These are phyloP conservation scores for Exophiala calicioides DNA, from an alignment of 2,329 filamentous ascomycete genomes.

Conservation along the genomic window DNA sequence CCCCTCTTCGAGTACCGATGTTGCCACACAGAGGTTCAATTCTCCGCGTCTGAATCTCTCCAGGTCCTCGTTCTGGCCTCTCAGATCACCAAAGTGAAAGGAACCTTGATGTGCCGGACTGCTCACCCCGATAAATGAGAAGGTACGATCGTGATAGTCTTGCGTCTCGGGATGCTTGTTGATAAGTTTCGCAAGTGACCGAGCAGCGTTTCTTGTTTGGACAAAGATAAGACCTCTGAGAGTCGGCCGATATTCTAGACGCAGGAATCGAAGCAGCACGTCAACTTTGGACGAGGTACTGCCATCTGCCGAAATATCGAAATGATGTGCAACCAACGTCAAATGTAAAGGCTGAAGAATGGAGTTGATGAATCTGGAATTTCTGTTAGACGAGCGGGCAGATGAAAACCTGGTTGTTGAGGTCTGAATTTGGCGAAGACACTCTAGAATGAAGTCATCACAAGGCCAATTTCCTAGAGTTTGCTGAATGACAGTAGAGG, in stretches of 20 bases:
- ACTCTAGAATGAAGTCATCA: conserved; percentile 63
- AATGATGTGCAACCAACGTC: background rate
- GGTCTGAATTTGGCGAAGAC: conserved; percentile 42
- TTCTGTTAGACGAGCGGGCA: background rate
- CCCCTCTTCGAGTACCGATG: conserved; percentile 59
- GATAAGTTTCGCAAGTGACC: conserved; percentile 61
- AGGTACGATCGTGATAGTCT: conserved; percentile 44
- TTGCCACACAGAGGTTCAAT: conserved; percentile 60
- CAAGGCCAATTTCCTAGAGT: conserved; percentile 70
- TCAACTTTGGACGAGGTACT: conserved; percentile 52
- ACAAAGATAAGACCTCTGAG: conserved; percentile 67
- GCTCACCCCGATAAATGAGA: conserved; percentile 57
- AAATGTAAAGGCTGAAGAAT: conserved; percentile 12
- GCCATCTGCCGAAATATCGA: background rate
- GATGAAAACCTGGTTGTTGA: conserved; percentile 2
- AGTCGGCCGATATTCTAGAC: conserved; percentile 45
- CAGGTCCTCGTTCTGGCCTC: conserved; percentile 45
- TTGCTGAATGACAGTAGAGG: conserved; percentile 51
- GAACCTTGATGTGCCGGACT: conserved; percentile 43
- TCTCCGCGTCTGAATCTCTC: conserved; percentile 55
- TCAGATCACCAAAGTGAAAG: conserved; percentile 51
- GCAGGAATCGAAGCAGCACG: conserved; percentile 57
- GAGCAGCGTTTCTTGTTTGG: conserved; percentile 61
- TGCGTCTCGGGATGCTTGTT: conserved; percentile 50
- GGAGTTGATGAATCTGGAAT: conserved; percentile 11